These are phyloP conservation scores for Clarireedia monteithiana DNA, from an alignment of 2,329 filamentous ascomycete species.

Conservation along the genomic window DNA sequence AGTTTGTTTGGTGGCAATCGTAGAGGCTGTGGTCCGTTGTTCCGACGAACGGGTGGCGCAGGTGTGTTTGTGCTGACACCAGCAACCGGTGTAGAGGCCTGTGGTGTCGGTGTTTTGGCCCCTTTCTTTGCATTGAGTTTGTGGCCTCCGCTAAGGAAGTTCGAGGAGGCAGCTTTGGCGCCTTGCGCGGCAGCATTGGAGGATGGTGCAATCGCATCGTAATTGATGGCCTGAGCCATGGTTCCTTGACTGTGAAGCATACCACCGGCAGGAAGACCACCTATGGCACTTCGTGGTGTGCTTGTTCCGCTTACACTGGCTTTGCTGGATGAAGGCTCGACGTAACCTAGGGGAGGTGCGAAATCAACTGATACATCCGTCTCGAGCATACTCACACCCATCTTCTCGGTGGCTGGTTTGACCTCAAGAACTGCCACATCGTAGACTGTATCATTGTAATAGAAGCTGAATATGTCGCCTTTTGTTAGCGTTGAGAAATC, in stretches of 20 bases:
- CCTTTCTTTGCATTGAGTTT: constrained; percentile 77
- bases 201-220: constrained; percentile 77
- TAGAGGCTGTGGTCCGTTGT: constrained; percentile 79
- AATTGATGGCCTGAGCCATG: constrained; percentile 99
- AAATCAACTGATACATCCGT: constrained; percentile 97
- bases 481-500: constrained; percentile 92
- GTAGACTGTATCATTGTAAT: constrained; percentile 92
- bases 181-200: constrained; percentile 56
- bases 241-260: constrained; percentile 76
- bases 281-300: constrained; percentile 64
- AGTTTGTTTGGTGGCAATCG: constrained; percentile 81
- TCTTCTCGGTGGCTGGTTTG: constrained; percentile 75
- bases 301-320: constrained; percentile 62
- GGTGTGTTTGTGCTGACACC: constrained; percentile 37
- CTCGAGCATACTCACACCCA: constrained; percentile 89
- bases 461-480: constrained; percentile 91
- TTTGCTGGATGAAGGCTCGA: constrained; percentile 64
- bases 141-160: constrained; percentile 75
- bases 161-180: constrained; percentile 58
- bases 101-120: constrained; percentile 65
- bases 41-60: constrained; percentile 34
- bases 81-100: constrained; percentile 64
- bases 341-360: constrained; percentile 86
- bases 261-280: constrained; percentile 61
- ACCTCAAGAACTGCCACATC: constrained; percentile 90